A percentile compares a stretch with the other conserved stretches of the same genome.
These are phyloP conservation scores for Chlorella sp. DNA, from an alignment of 139 green algal genomes.

Conservation along the genomic window DNA sequence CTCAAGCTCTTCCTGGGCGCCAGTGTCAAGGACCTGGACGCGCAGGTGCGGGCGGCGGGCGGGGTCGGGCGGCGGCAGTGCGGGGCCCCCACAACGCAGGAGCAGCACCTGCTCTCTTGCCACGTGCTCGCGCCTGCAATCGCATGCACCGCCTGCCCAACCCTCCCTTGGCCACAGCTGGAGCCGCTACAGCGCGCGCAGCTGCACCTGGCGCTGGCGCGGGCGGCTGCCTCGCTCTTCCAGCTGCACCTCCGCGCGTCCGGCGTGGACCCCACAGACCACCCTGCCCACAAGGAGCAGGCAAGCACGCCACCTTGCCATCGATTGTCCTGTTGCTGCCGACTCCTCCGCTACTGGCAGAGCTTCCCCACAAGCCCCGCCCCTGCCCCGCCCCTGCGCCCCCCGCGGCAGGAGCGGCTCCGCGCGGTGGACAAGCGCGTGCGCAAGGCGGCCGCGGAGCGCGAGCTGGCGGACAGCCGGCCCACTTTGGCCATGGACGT, in stretches of 20 bases:
- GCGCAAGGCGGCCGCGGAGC: slow-evolving; percentile 29
- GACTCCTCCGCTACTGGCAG: too few species aligned
- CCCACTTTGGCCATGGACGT: slow-evolving; percentile 47
- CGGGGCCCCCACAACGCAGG: not conserved
- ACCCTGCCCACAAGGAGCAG: slow-evolving; percentile 17
- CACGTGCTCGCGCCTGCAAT: not conserved
- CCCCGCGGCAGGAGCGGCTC: not conserved
- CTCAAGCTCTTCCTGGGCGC: slow-evolving; percentile 5
- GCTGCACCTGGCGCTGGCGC: slow-evolving; percentile 27
- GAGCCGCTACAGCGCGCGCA: slow-evolving; percentile 15
- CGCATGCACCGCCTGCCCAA: not conserved
- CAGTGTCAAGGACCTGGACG: not conserved
- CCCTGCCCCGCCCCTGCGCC: not conserved
- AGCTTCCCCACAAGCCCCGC: too few species aligned
- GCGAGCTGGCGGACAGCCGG: slow-evolving; percentile 22
- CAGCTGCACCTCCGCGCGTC: slow-evolving; percentile 18
- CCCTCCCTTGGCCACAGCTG: slow-evolving; percentile 4
- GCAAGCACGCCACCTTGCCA: too few species aligned
- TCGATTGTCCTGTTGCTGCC: too few species aligned
- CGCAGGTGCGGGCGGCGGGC: not conserved
- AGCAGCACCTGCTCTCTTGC: not conserved
- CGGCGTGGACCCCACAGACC: slow-evolving; percentile 23
- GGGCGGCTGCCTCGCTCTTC: slow-evolving; percentile 16
- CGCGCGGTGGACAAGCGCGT: slow-evolving; percentile 57
- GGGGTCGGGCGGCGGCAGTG: not conserved